phyloP scores from a whole-genome alignment of 176 grass and related monocot species.

The Rhynchospora breviuscula region DNA sequence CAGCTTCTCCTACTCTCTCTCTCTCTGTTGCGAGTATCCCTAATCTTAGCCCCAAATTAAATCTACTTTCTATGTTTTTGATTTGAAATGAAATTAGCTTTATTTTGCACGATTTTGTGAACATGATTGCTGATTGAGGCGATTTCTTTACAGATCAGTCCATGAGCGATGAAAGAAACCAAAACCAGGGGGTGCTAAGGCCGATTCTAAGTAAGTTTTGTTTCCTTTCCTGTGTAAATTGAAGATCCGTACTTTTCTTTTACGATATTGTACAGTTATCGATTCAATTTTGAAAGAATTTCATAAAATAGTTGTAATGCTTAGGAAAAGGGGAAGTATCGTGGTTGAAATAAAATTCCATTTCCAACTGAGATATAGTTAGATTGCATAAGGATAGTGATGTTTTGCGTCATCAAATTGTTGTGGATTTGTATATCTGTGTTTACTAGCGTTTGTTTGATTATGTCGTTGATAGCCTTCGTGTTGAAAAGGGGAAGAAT shows the following conservation, averaged over 20 bases:
- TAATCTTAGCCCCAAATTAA: too few relatives aligned
- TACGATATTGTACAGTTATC: too few relatives aligned
- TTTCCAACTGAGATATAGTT: background rate
- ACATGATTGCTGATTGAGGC: background rate
- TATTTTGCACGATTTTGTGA: background rate
- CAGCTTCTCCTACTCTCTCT: too few relatives aligned
- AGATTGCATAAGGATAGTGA: background rate
- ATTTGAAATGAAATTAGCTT: too few relatives aligned
- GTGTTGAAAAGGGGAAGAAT: too few relatives aligned
- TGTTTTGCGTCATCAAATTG: too few relatives aligned
- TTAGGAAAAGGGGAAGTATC: background rate
- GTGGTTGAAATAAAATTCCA: background rate
- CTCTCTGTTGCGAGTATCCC: too few relatives aligned
- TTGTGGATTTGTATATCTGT: too few relatives aligned
- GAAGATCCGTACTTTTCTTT: too few relatives aligned
- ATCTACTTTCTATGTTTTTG: too few relatives aligned
- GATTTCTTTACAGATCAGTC: background rate
- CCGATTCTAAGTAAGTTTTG: constrained; percentile 24
- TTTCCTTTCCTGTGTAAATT: background rate
- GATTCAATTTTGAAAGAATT: background rate
- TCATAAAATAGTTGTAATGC: background rate
- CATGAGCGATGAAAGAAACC: constrained; percentile 27
- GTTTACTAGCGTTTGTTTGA: background rate
- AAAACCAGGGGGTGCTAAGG: constrained; percentile 19
- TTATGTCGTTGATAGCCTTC: too few relatives aligned